Base-by-base conservation (phyloP, 768 basidiomycete species). In the Lentinula boryana region DNA sequence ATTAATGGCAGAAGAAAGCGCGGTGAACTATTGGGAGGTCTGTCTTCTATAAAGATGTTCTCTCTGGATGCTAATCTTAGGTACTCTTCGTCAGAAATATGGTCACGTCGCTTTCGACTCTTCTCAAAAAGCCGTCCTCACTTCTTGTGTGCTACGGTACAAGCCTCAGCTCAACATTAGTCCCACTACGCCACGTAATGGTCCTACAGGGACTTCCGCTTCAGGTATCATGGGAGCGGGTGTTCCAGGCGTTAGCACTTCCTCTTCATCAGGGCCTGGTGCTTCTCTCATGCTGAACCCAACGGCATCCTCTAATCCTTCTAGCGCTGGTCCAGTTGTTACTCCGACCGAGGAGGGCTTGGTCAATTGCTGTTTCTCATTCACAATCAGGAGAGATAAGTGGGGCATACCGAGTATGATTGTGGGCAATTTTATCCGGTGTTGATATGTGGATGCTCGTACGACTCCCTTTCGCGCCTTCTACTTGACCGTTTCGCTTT, bases 21-120 rank as follows among this genome's bases (percentile, higher is more conserved):
- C 95, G 2, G 95, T 97, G 44, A 94, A 95, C 70, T 98, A 97
- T 68, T 98, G 94, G 93, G 95, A 98, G 86, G 93, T 89, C 1
- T 46, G 55, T 56, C 38, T 13, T 2, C 23, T 43, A 16, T 5
- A 16, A 43, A 15, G 23, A 27, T 27, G 15, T 6, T 31, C n/a
- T 36, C 36, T 38, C 36, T 38, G 27, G 23, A 16, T 48, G 6
- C 43, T 32, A 46, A 36, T 35, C 38, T 18, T 49, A 12, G 7
- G 23, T 38, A 6, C 5, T 35, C 33, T 27, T 27, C 46, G n/a
- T 9, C 71, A 94, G 91, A 95, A 97, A 88, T 97, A 97, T 68
- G 94, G 93, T 59, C 85, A 90, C 60, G 91, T 95, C 64, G 94
- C 93, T 0, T 95, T 95, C 64, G 91, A 95, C 74, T 87, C 89